A percentile compares a stretch with the other conserved stretches of the same genome.
phyloP scores from a whole-genome alignment of 2,329 filamentous ascomycete genomes.

The Colletotrichum falcatum region DNA sequence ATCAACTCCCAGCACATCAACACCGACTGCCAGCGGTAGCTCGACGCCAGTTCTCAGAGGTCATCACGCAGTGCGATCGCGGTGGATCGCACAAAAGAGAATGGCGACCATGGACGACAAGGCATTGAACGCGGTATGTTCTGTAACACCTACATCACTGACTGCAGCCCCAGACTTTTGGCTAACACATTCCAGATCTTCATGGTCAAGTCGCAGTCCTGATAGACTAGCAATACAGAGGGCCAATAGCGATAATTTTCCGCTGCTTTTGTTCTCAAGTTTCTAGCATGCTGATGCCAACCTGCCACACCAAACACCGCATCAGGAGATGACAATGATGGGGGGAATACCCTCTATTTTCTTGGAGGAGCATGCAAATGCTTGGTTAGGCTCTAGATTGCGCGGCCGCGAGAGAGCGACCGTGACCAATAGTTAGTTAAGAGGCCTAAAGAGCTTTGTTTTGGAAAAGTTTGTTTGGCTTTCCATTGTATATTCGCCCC shows the following conservation, averaged over 20 bases:
- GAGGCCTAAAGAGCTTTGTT: background rate
- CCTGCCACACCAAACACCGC: background rate
- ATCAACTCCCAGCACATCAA: slow-evolving; percentile 50
- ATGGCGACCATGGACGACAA: slow-evolving; percentile 84
- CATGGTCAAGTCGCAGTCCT: slow-evolving; percentile 67
- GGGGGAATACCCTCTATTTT: background rate
- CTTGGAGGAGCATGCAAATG: background rate
- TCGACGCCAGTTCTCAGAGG: slow-evolving; percentile 61
- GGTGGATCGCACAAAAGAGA: slow-evolving; percentile 90
- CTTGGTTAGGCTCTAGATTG: background rate
- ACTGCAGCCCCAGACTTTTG: background rate
- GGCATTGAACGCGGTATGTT: slow-evolving; percentile 84
- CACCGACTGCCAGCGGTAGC: slow-evolving; percentile 57
- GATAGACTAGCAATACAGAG: slow-evolving; percentile 14
- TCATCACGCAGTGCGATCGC: slow-evolving; percentile 80
- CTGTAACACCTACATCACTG: background rate
- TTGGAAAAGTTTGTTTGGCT: background rate
- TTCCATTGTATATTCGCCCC: background rate
- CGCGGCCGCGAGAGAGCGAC: too few relatives aligned
- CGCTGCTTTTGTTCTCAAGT: background rate
- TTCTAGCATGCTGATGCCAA: background rate
- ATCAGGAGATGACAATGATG: background rate
- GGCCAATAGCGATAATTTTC: background rate
- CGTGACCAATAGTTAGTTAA: background rate
- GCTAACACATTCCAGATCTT: slow-evolving; percentile 66